A percentile compares a stretch with the other conserved stretches of the same genome.
phyloP scores from a whole-genome alignment of 768 basidiomycete species.

The Suillus lakei region DNA sequence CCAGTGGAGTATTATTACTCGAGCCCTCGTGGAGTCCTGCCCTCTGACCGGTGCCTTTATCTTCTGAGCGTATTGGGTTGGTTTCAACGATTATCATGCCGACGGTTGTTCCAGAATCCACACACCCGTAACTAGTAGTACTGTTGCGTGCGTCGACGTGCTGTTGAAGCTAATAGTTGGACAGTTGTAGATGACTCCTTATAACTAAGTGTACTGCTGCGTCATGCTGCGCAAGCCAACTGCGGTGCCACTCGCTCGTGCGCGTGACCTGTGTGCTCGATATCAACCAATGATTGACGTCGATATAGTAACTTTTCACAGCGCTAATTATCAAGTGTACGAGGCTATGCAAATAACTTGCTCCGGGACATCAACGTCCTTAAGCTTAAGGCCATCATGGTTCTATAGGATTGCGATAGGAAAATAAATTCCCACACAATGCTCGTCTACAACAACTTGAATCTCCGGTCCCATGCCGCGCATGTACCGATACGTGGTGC shows the following conservation, averaged over 20 bases:
- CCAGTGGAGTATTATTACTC: neutral
- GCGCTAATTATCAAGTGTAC: too few relatives aligned
- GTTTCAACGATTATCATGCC: constrained; percentile 14
- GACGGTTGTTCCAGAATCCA: neutral
- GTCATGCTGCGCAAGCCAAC: neutral
- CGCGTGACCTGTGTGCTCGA: neutral
- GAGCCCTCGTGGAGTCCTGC: neutral
- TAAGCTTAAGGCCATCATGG: too few relatives aligned
- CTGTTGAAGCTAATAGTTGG: neutral
- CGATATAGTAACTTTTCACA: too few relatives aligned
- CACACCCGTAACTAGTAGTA: neutral
- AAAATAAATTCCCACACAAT: too few relatives aligned
- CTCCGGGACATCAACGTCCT: too few relatives aligned
- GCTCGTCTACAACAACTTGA: too few relatives aligned
- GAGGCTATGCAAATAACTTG: too few relatives aligned
- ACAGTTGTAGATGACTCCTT: neutral
- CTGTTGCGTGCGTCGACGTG: neutral
- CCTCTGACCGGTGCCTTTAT: neutral
- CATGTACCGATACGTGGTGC: too few relatives aligned
- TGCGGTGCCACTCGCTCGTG: neutral
- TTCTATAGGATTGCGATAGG: too few relatives aligned
- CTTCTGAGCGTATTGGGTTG: neutral
- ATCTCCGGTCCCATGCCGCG: too few relatives aligned
- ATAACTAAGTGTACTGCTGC: neutral
- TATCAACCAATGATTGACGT: too few relatives aligned